Evolutionary conservation across 108 stramenopile genomes (phyloP).

Genomic region (Pseudonitzschia delicatissima): DNA sequence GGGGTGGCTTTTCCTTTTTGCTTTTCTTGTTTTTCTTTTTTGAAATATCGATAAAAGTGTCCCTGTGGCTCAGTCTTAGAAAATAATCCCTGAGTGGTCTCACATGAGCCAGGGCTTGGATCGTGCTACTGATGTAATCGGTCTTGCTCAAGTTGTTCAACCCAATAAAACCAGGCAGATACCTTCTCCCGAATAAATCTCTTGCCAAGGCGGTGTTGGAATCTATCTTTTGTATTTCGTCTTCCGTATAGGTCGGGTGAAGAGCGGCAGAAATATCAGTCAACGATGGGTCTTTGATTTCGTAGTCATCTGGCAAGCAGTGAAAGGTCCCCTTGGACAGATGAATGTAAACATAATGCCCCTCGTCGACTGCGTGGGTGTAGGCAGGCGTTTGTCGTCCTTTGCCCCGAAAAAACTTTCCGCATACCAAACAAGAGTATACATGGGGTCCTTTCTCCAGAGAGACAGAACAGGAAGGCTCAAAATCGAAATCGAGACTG

Average conservation of each 20-base stretch:
- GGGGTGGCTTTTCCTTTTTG: constrained; percentile 29
- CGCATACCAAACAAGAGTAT: constrained; percentile 97
- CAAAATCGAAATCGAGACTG: constrained; percentile 95
- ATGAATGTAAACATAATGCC: constrained; percentile 94
- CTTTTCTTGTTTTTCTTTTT: constrained; percentile 23
- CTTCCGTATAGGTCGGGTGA: constrained; percentile 69
- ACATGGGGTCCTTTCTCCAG: constrained; percentile 89
- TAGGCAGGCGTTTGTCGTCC: constrained; percentile 93
- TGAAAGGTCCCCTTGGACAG: constrained; percentile 77
- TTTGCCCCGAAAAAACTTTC: constrained; percentile 94
- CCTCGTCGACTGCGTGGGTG: constrained; percentile 87
- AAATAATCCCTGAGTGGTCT: constrained; percentile 92
- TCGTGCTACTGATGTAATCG: constrained; percentile 89
- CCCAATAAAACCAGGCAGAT: constrained; percentile 94
- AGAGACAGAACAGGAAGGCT: constrained; percentile 89
- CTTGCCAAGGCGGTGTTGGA: constrained; percentile 67
- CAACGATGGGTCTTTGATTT: constrained; percentile 86
- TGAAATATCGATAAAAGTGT: background rate
- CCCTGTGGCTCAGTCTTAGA: constrained; percentile 43
- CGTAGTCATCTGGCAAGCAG: constrained; percentile 96
- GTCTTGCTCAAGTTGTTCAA: constrained; percentile 93
- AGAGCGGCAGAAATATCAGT: constrained; percentile 84
- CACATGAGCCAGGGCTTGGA: constrained; percentile 94
- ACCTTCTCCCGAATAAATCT: constrained; percentile 90
- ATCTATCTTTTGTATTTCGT: constrained; percentile 78